Evolutionary conservation across 208 protist genomes (phyloP).

Genomic region (Wallacemonas collosoma): DNA sequence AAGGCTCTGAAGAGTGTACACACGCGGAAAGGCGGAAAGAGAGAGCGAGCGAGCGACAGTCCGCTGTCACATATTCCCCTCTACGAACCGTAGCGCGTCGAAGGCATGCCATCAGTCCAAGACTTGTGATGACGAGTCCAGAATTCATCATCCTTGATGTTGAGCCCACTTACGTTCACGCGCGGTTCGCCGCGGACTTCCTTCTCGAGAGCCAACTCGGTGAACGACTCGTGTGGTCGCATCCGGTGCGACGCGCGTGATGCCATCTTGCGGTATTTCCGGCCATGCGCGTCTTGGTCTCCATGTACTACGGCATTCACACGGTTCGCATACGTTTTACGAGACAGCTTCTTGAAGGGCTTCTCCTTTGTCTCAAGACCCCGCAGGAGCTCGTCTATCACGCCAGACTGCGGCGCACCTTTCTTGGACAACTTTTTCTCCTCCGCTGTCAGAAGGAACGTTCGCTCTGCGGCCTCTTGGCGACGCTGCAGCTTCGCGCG

Average conservation of each 20-base stretch:
- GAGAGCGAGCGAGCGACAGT: too few relatives aligned
- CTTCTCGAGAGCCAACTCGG: constrained; percentile 77
- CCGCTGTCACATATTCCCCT: neutral
- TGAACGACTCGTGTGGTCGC: constrained; percentile 64
- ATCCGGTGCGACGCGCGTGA: constrained; percentile 42
- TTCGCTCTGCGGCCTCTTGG: constrained; percentile 60
- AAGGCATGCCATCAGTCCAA: constrained; percentile 61
- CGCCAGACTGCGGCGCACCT: constrained; percentile 23
- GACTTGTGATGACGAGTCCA: constrained; percentile 52
- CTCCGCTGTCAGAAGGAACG: constrained; percentile 58
- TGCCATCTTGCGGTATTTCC: constrained; percentile 70
- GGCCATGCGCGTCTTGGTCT: constrained; percentile 85
- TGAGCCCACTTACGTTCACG: constrained; percentile 41
- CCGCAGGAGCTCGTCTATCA: constrained; percentile 57
- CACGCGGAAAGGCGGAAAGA: too few relatives aligned
- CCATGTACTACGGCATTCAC: constrained; percentile 88
- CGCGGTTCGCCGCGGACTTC: constrained; percentile 75
- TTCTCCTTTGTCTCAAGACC: constrained; percentile 51
- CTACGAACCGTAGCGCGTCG: constrained; percentile 38
- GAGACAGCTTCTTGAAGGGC: constrained; percentile 76
- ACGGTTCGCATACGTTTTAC: constrained; percentile 83
- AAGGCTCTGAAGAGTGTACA: too few relatives aligned
- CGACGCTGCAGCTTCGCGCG: constrained; percentile 54
- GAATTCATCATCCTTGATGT: constrained; percentile 41
- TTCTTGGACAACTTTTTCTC: constrained; percentile 44